Base-by-base conservation (phyloP, 2,329 filamentous ascomycete species). In the Nemania sp. region DNA sequence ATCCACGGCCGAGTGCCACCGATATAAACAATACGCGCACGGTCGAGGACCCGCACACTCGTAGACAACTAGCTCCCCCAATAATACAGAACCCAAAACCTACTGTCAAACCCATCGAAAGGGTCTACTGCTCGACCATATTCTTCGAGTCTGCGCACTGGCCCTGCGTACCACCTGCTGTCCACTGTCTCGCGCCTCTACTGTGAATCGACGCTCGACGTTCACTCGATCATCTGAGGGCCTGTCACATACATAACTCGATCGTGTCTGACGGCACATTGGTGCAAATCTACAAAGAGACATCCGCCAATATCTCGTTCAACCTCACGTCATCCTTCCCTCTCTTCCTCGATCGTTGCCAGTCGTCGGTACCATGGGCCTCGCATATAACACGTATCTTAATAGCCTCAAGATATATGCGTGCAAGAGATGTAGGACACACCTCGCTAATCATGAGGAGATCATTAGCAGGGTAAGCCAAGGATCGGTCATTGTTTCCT, bases 401-500 rank as follows among this genome's bases (percentile, higher is more conserved):
- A 90, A 86, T 72, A 88, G 89, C 69, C 83, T 80, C 74, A 90
- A 90, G 74, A 93, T 97, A 70, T 96, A 94, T 72, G 91, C 90
- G 62, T 97, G 90, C 83, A 93, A 93, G 78, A 83, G 82, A 67
- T 99, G 94, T 85, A 97, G 97, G 74, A 90, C 94, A 6, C 94
- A 99, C 70, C 84, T 99, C 15, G 88, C 92, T 26, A 94, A 96
- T 71, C 91, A 96, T 66, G 91, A 97, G 65, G 91, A 97, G 68
- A 97, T 99, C 62, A 91, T 97, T 61, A 96, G 91, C 68, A 81
- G 91, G 67, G 93, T 97, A 77, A 68, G 87, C 33, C 39, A 8
- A 12, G 26, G 50, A 5, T 2, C 15, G n/a, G 6, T 12, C 14
- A 2, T n/a, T 14, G 20, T 39, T 12, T 23, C 36, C 6, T 14